Evolutionary conservation across 371 early-diverging fungal genomes (phyloP).

Genomic region (Chytridium lagenaria): DNA sequence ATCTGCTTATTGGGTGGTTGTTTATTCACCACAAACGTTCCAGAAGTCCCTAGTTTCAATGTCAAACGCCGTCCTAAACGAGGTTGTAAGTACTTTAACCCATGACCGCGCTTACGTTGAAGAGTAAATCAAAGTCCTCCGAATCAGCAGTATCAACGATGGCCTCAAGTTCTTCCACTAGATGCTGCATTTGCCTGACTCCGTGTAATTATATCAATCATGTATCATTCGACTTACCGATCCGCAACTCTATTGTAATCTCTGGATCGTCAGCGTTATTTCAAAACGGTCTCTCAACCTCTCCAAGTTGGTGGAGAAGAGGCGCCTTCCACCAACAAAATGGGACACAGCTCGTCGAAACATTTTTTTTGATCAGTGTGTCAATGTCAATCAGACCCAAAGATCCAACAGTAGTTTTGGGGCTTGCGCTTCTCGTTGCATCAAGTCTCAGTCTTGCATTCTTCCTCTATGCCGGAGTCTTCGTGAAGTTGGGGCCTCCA

Average conservation of each 20-base stretch:
- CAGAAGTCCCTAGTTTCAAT: constrained; percentile 77
- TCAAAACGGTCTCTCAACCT: too few species aligned
- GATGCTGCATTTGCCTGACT: background rate
- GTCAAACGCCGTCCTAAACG: constrained; percentile 85
- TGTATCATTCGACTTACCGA: background rate
- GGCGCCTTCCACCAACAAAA: background rate
- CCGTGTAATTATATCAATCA: background rate
- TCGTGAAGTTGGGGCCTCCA: background rate
- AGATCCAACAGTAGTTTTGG: too few species aligned
- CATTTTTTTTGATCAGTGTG: too few species aligned
- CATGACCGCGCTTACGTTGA: background rate
- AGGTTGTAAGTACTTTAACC: background rate
- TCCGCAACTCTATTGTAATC: background rate
- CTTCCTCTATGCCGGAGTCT: constrained; percentile 4
- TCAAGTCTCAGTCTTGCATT: background rate
- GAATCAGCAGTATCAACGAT: background rate
- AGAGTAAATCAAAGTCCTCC: background rate
- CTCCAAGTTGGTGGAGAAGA: too few species aligned
- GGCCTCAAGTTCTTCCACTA: constrained; percentile 9
- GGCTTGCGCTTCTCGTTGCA: background rate
- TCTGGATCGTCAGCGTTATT: background rate
- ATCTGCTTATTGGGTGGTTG: constrained; percentile 98
- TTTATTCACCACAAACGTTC: constrained; percentile 97
- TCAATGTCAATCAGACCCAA: background rate
- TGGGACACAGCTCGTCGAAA: background rate